These are phyloP conservation scores for Discostella pseudostelligera DNA, from an alignment of 108 stramenopile species.

Conservation along the genomic window DNA sequence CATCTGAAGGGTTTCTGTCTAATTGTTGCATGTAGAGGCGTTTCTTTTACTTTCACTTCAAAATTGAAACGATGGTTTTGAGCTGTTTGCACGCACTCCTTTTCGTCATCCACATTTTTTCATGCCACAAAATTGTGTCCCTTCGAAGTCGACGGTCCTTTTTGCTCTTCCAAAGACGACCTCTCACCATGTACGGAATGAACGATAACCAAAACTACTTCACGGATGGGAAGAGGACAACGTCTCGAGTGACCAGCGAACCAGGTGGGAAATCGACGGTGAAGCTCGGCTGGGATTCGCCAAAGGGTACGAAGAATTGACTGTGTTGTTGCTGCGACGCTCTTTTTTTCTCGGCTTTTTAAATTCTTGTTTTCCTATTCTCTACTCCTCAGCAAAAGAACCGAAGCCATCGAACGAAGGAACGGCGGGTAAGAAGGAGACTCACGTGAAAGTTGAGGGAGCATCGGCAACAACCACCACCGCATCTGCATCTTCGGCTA, in stretches of 20 bases:
- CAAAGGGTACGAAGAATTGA: constrained; percentile 9
- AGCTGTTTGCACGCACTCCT: no score
- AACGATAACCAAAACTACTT: constrained; percentile 78
- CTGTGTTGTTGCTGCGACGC: neutral
- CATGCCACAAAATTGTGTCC: no score
- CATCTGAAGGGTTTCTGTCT: no score
- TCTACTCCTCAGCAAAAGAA: constrained; percentile 9
- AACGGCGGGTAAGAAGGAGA: constrained; percentile 33
- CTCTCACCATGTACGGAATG: constrained; percentile 31
- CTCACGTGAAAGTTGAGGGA: constrained; percentile 25
- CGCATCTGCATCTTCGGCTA: neutral
- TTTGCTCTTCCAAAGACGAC: no score
- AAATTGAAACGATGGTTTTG: no score
- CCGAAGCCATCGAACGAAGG: constrained; percentile 10
- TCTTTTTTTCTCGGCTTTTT: no score
- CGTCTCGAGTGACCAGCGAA: constrained; percentile 55
- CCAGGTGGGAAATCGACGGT: constrained; percentile 64
- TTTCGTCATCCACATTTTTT: no score
- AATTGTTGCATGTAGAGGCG: no score
- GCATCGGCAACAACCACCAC: constrained; percentile 23
- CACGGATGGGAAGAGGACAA: constrained; percentile 53
- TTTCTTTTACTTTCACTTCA: no score
- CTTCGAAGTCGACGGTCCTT: no score
- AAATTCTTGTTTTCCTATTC: neutral
- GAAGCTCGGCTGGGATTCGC: constrained; percentile 48